Conservation (phyloP, 257 asterid genomes). For the Linderniella brevidens region DNA sequence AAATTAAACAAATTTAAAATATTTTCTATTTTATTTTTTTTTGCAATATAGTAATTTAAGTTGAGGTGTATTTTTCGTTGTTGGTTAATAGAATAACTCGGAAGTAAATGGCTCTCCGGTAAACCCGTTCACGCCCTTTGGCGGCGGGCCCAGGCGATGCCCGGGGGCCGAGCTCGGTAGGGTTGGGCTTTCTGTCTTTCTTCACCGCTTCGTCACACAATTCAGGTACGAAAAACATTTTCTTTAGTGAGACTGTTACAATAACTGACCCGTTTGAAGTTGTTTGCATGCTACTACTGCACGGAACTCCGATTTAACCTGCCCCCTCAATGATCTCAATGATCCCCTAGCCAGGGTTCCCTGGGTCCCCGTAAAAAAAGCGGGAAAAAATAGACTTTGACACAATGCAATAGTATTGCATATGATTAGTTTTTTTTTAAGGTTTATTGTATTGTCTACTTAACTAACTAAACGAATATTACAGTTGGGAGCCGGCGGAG, state of each 20-base stretch:
- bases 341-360: no score
- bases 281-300: no score
- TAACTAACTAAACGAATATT: no score
- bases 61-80: not conserved
- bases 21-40: not conserved
- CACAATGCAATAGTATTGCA: no score
- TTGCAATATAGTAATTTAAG: not conserved
- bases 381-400: no score
- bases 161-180: conserved; percentile 95
- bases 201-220: conserved; percentile 74
- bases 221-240: conserved; percentile 62
- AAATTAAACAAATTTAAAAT: not conserved
- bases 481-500: conserved; percentile 79
- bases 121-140: conserved; percentile 60
- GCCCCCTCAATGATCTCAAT: no score
- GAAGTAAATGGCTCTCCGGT: conserved; percentile 17
- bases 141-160: conserved; percentile 97
- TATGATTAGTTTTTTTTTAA: not conserved
- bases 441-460: not conserved
- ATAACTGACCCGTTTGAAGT: no score
- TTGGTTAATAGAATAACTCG: conserved; percentile 14
- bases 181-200: conserved; percentile 87
- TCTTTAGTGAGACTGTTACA: no score
- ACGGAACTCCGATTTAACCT: no score
- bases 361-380: no score